phyloP scores from a whole-genome alignment of 257 asterid species.

The Ajuga chamaepitys region DNA sequence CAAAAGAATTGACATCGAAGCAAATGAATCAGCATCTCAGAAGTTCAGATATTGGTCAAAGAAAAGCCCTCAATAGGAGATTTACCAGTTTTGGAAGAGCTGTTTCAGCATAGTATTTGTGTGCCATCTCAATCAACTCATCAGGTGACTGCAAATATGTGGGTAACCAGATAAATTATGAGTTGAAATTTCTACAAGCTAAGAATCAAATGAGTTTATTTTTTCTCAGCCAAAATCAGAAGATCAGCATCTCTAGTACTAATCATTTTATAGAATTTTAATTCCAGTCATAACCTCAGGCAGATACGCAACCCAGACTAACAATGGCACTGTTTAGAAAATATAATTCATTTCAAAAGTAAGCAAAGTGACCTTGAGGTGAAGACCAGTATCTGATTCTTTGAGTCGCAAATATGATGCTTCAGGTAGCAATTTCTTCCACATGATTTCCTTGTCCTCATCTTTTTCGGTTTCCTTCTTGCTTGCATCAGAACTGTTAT shows the following conservation, averaged over 20 bases:
- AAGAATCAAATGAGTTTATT: conserved; percentile 8
- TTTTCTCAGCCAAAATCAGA: not conserved
- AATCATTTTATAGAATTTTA: conserved; percentile 1
- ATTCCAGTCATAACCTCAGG: conserved; percentile 4
- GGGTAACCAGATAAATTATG: conserved; percentile 21
- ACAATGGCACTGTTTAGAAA: not conserved
- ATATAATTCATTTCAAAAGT: conserved; percentile 10
- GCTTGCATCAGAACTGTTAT: conserved; percentile 26
- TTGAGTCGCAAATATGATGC: conserved; percentile 64
- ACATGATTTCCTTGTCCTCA: conserved; percentile 45
- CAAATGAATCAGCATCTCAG: conserved; percentile 10
- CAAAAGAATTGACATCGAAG: conserved; percentile 4
- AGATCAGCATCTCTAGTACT: not conserved
- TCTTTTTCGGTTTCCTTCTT: conserved; percentile 46
- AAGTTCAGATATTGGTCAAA: conserved; percentile 3
- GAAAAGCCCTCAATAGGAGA: conserved; percentile 4
- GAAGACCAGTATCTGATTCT: conserved; percentile 79
- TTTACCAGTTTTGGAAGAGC: conserved; percentile 74
- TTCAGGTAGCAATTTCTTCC: conserved; percentile 59
- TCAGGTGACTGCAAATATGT: conserved; percentile 52
- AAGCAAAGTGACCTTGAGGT: conserved; percentile 51
- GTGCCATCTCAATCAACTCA: conserved; percentile 74
- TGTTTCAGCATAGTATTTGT: conserved; percentile 57
- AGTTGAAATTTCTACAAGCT: conserved; percentile 6
- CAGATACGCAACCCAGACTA: conserved; percentile 2